Conservation (phyloP, 2,329 filamentous ascomycete genomes). For the Penicillium capsulatum region DNA sequence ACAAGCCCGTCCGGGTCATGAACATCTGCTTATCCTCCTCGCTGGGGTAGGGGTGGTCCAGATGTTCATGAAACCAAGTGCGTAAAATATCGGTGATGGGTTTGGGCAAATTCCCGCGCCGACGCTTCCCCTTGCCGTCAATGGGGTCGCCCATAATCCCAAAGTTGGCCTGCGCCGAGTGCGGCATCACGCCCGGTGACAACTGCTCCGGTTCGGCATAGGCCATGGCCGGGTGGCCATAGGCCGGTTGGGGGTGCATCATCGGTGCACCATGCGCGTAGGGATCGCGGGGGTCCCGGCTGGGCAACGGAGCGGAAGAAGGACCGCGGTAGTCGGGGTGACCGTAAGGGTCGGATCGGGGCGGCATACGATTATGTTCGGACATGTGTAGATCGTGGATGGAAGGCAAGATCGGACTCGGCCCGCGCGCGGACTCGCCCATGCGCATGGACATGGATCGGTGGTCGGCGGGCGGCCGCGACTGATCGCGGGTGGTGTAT, state of each 20-base stretch:
- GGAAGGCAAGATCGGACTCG: constrained; percentile 37
- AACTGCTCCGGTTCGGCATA: constrained; percentile 34
- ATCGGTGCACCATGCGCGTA: constrained; percentile 23
- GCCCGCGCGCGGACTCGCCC: constrained; percentile 28
- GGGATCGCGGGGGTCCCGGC: constrained; percentile 22
- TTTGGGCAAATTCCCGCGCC: constrained; percentile 85
- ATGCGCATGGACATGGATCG: constrained; percentile 14
- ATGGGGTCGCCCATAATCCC: constrained; percentile 36
- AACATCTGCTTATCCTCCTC: constrained; percentile 84
- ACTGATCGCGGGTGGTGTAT: constrained; percentile 23
- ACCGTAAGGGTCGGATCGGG: constrained; percentile 27
- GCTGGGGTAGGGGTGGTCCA: constrained; percentile 77
- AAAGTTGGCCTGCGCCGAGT: constrained; percentile 35
- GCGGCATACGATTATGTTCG: constrained; percentile 24
- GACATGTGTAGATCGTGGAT: constrained; percentile 36
- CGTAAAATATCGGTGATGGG: constrained; percentile 78
- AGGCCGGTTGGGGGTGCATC: constrained; percentile 28
- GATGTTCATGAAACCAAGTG: constrained; percentile 72
- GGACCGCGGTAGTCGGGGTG: constrained; percentile 24
- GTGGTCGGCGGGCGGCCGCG: constrained; percentile 21
- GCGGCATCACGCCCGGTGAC: constrained; percentile 28
- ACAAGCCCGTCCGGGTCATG: constrained; percentile 69
- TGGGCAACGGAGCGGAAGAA: constrained; percentile 15
- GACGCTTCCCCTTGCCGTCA: constrained; percentile 47
- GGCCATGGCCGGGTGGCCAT: constrained; percentile 26